A percentile compares a stretch with the other conserved stretches of the same genome.
phyloP scores from a whole-genome alignment of 2,329 filamentous ascomycete species.

The Diplodia scrobiculata region DNA sequence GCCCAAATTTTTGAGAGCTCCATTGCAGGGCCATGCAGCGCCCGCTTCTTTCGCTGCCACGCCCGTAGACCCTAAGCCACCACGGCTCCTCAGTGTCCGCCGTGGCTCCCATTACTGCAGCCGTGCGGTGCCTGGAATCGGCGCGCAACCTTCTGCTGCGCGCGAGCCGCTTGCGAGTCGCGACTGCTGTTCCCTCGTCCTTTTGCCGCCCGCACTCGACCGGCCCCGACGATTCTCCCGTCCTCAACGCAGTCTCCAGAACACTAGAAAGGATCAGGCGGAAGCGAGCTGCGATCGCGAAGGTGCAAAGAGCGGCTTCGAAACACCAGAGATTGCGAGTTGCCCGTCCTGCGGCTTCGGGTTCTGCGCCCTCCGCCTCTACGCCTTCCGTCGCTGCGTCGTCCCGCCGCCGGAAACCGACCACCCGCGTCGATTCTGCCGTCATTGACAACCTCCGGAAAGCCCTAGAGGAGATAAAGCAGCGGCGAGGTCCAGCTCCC shows the following conservation, averaged over 20 bases:
- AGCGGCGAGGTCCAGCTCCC: background rate
- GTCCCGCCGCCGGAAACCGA: background rate
- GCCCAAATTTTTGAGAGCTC: slow-evolving; percentile 15
- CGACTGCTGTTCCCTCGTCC: background rate
- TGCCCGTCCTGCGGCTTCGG: background rate
- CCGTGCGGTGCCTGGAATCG: slow-evolving; percentile 2
- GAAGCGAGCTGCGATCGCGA: no score
- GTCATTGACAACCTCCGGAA: background rate
- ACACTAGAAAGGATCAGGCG: no score
- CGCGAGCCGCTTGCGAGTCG: background rate
- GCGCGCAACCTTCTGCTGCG: background rate
- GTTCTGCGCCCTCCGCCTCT: background rate
- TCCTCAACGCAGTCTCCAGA: no score
- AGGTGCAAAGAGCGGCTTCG: no score
- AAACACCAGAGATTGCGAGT: background rate
- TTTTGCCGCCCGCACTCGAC: slow-evolving; percentile 9
- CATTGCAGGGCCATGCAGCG: background rate
- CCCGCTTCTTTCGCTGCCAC: background rate
- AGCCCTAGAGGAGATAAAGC: background rate
- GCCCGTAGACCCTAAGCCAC: background rate
- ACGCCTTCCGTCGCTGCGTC: no score
- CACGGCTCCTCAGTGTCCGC: slow-evolving; percentile 1
- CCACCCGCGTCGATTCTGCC: background rate
- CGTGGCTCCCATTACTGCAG: slow-evolving; percentile 4
- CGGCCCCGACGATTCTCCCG: background rate